Conservation (phyloP, 2,329 filamentous ascomycete species). For the Fusarium oligoseptatum region DNA sequence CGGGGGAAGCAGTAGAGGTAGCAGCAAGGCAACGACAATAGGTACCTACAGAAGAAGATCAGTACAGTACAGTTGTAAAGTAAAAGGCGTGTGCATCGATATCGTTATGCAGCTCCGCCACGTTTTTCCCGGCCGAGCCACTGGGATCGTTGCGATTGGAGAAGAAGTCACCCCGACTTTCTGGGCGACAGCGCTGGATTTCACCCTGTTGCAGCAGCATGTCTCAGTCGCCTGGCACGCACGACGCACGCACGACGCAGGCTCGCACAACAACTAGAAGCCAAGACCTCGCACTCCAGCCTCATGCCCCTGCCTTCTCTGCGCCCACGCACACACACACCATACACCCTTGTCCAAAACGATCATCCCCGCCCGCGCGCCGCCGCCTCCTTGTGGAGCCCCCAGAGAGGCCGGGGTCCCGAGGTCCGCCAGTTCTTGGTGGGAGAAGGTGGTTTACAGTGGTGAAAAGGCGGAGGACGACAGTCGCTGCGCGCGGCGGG, state of each 20-base stretch:
- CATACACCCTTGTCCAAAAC: slow-evolving; percentile 22
- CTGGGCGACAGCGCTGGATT: slow-evolving; percentile 27
- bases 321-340: neutral
- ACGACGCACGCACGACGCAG: neutral
- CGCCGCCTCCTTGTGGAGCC: slow-evolving; percentile 24
- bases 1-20: neutral
- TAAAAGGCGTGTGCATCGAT: neutral
- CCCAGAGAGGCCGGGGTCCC: slow-evolving; percentile 28
- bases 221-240: slow-evolving; percentile 6
- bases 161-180: neutral
- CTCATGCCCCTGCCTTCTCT: neutral
- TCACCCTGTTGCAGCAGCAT: slow-evolving; percentile 26
- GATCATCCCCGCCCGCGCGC: slow-evolving; percentile 25
- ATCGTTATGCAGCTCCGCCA: slow-evolving; percentile 37
- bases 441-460: slow-evolving; percentile 37
- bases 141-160: slow-evolving; percentile 1
- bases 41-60: neutral
- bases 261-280: neutral
- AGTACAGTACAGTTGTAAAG: neutral
- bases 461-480: slow-evolving; percentile 45
- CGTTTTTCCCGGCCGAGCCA: slow-evolving; percentile 40
- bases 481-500: neutral
- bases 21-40: neutral
- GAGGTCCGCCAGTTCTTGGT: slow-evolving; percentile 46
- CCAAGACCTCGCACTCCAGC: neutral